phyloP scores from a whole-genome alignment of 108 stramenopile genomes.

The Aureococcus anophagefferens region DNA sequence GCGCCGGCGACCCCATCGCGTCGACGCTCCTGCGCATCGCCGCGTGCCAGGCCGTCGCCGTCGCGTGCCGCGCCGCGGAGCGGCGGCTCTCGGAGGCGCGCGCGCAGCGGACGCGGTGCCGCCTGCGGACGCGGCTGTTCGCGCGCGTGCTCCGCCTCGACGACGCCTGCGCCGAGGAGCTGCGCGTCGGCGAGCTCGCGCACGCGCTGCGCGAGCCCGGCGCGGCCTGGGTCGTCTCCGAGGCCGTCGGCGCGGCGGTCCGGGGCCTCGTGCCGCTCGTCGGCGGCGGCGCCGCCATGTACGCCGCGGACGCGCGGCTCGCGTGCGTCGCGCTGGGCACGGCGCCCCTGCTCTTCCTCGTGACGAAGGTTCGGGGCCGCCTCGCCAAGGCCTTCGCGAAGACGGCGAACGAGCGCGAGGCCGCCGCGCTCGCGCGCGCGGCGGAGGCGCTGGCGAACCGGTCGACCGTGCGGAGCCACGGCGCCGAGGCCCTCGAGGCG shows the following conservation, averaged over 20 bases:
- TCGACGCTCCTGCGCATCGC: too few relatives aligned
- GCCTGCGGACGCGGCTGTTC: neutral
- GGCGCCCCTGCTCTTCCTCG: neutral
- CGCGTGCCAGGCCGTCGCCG: too few relatives aligned
- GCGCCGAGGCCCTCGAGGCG: neutral
- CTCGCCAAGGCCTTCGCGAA: neutral
- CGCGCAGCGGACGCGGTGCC: neutral
- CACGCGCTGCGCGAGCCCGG: neutral
- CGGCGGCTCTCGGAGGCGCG: neutral
- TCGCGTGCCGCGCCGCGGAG: too few relatives aligned
- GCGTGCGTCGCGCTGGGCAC: neutral
- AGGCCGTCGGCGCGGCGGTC: neutral
- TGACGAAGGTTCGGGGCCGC: neutral
- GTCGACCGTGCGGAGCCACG: neutral
- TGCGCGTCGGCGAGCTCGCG: neutral
- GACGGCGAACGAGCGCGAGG: neutral
- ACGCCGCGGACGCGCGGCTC: neutral
- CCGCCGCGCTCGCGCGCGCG: neutral
- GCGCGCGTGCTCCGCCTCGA: neutral
- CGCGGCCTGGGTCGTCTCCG: neutral
- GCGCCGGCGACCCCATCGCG: too few relatives aligned
- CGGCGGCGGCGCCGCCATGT: neutral
- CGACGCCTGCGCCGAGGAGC: neutral
- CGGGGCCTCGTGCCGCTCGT: neutral
- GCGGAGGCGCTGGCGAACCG: neutral